These are phyloP conservation scores for Ganoderma leucocontextum DNA, from an alignment of 1,284 basidiomycete species.

Conservation along the genomic window DNA sequence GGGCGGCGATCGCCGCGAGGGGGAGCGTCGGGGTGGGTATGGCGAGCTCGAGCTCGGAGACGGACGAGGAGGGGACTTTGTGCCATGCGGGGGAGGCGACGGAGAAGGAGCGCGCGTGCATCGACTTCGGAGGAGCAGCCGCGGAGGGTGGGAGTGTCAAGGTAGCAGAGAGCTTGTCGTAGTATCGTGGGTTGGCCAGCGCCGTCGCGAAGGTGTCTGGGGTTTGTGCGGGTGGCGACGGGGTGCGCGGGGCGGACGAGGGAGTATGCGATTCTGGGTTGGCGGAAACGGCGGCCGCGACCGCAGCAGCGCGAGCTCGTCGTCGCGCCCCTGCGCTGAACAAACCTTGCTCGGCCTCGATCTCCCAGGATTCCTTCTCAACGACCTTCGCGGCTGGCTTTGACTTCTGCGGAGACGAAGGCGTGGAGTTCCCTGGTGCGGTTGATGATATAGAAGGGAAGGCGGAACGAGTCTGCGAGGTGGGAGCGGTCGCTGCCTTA, in stretches of 20 bases:
- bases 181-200: slow-evolving; percentile 66
- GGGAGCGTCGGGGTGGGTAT: slow-evolving; percentile 76
- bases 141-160: slow-evolving; percentile 70
- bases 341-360: slow-evolving; percentile 77
- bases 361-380: slow-evolving; percentile 77
- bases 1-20: slow-evolving; percentile 61
- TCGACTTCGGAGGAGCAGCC: slow-evolving; percentile 57
- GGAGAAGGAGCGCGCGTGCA: slow-evolving; percentile 71
- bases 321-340: slow-evolving; percentile 75
- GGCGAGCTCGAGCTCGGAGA: slow-evolving; percentile 52
- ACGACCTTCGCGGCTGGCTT: slow-evolving; percentile 42
- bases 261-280: slow-evolving; percentile 9
- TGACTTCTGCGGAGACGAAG: slow-evolving; percentile 25
- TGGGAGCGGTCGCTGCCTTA: slow-evolving; percentile 29
- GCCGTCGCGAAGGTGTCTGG: slow-evolving; percentile 40
- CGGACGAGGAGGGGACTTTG: slow-evolving; percentile 25
- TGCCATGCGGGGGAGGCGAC: slow-evolving; percentile 44
- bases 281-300: slow-evolving; percentile 40
- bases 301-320: slow-evolving; percentile 65
- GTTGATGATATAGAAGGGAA: slow-evolving; percentile 24
- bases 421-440: slow-evolving; percentile 15
- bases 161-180: slow-evolving; percentile 58
- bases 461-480: slow-evolving; percentile 18
- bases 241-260: slow-evolving; percentile 26
- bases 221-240: slow-evolving; percentile 29